phyloP scores from a whole-genome alignment of 495 filamentous ascomycete species.

The Sordaria brevicollis region DNA sequence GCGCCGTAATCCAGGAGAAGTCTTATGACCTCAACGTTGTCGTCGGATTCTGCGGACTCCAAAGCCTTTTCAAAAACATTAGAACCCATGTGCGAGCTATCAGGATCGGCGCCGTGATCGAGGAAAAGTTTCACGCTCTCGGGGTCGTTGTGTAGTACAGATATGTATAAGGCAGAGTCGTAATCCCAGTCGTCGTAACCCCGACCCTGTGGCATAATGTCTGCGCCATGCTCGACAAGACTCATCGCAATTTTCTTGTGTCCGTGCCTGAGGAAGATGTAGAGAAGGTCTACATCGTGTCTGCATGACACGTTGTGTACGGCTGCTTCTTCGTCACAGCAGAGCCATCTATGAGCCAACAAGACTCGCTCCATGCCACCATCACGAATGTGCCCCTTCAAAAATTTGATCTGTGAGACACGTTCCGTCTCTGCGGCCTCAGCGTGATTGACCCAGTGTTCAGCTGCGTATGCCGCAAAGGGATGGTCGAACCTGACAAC shows the following conservation, averaged over 20 bases:
- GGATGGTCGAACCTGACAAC: not conserved
- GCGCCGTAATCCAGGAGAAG: conserved; percentile 8
- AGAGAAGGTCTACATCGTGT: too few species aligned
- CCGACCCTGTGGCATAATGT: conserved; percentile 6
- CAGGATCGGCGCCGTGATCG: conserved; percentile 1
- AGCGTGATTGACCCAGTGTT: not conserved
- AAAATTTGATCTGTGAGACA: not conserved
- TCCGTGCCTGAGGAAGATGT: not conserved
- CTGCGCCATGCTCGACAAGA: not conserved
- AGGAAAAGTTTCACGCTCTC: not conserved
- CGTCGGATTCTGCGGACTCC: too few species aligned
- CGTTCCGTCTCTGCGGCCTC: conserved; percentile 1
- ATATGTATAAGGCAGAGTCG: conserved; percentile 11
- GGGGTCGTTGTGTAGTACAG: not conserved
- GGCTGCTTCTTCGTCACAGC: too few species aligned
- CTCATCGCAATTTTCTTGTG: not conserved
- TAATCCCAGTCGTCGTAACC: conserved; percentile 1
- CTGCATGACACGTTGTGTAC: too few species aligned
- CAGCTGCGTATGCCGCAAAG: not conserved
- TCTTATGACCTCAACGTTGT: not conserved
- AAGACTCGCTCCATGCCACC: not conserved
- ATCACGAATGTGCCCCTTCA: too few species aligned
- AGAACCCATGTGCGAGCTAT: not conserved
- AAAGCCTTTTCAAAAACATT: too few species aligned
- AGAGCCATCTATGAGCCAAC: too few species aligned